Evolutionary conservation across 2,329 filamentous ascomycete species (phyloP), one percentile per base, ranked within the genome.

Genomic region (Apiospora pterosperma): DNA sequence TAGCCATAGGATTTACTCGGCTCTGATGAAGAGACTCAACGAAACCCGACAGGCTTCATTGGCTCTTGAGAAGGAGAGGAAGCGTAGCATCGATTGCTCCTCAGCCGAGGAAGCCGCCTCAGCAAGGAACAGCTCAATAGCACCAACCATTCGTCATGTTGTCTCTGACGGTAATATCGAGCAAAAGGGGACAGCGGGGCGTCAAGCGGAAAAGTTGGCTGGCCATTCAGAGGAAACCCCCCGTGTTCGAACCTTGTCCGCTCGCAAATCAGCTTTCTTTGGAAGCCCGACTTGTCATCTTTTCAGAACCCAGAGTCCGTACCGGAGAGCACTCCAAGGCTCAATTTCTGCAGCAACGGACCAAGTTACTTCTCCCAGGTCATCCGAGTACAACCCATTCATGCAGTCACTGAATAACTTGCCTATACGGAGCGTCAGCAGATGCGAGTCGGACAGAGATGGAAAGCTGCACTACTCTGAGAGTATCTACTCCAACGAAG

Each of bases 1-100:
- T 64, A 88, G 85, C 65, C 81, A 87, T 42, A 81, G 84, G 39
- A 81, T 91, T 3, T 90, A 89, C 70, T 87, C 86, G 6, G 88
- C 88, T 1, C 76, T 91, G n/a, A 85, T 90, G 76, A 85, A 85
- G 66, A 80, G 81, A 38, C 74, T 87, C 48, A 75, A 80, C 11
- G 79, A 82, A 12, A 79, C 77, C 2, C 77, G 76, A 28, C 69
- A 73, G 4, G 61, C 68, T n/a, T 67, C 66, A 0, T 59, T n/a
- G 19, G 28, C 16, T n/a, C 28, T 34, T 31, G 41, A 21, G n/a
- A 42, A 42, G 12, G 41, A n/a, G 8, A 34, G 5, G 1, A 34
- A 4, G 7, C 25, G 19, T 21, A 19, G 28, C 48, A 16, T 28
- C 28, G 48, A n/a, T 11, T 19, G n/a, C 3, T n/a, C 28, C 16